A percentile compares a stretch with the other conserved stretches of the same genome.
Conservation (phyloP, 2,329 filamentous ascomycete genomes). For the Sporothrix phasma region DNA sequence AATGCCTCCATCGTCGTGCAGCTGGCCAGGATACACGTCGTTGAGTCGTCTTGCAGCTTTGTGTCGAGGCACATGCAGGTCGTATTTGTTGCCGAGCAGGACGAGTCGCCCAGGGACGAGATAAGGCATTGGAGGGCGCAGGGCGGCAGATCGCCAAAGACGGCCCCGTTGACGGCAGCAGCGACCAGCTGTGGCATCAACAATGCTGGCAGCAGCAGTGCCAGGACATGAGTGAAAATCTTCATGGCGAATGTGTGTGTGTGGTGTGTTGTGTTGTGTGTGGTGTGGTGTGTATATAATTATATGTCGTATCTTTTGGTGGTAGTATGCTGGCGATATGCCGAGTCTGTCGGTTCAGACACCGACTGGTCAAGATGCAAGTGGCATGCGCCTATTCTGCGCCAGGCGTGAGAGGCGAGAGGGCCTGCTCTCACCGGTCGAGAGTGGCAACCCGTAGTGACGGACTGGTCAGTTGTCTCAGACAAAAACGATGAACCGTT, state of each 20-base stretch:
- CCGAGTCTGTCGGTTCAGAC: background rate
- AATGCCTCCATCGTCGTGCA: slow-evolving; percentile 9
- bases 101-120: background rate
- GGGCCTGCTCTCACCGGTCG: background rate
- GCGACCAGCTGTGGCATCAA: slow-evolving; percentile 4
- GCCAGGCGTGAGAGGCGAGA: background rate
- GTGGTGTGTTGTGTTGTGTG: background rate
- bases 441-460: background rate
- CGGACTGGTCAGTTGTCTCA: background rate
- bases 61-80: slow-evolving; percentile 12
- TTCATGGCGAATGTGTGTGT: slow-evolving; percentile 5
- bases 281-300: background rate
- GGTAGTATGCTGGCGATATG: background rate
- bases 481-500: background rate
- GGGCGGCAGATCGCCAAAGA: slow-evolving; percentile 4
- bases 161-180: background rate
- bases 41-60: background rate
- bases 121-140: slow-evolving; percentile 10
- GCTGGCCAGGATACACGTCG: slow-evolving; percentile 5
- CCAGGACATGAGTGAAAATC: background rate
- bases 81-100: slow-evolving; percentile 7
- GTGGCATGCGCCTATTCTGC: background rate
- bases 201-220: slow-evolving; percentile 4
- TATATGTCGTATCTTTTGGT: background rate
- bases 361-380: background rate